Conservation (phyloP, 225 moss, liverwort and hornwort species). For the Asterella californica region DNA sequence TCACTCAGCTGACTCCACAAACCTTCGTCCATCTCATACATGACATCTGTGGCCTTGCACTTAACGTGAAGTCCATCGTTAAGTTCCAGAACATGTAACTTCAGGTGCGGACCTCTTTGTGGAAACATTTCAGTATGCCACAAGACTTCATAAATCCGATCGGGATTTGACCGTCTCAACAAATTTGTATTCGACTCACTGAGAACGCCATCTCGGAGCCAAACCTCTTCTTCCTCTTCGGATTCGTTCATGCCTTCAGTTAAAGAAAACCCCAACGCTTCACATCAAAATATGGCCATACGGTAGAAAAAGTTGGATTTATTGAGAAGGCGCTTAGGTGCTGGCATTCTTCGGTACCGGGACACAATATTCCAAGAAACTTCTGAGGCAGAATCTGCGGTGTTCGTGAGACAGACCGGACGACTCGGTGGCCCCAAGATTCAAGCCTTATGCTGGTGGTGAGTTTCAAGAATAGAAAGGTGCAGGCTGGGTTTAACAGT, state of each 20-base stretch:
- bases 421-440: too few relatives aligned
- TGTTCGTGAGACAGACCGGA: too few relatives aligned
- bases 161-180: not conserved
- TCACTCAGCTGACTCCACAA: not conserved
- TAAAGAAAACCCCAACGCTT: too few relatives aligned
- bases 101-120: constrained; percentile 1
- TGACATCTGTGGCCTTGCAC: not conserved
- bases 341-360: too few relatives aligned
- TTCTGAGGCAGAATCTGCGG: too few relatives aligned
- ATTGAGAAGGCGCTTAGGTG: too few relatives aligned
- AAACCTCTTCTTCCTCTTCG: not conserved
- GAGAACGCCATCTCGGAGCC: not conserved
- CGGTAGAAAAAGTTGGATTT: too few relatives aligned
- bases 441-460: too few relatives aligned
- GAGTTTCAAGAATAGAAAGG: too few relatives aligned
- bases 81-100: not conserved
- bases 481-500: too few relatives aligned
- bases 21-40: not conserved
- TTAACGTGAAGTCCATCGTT: not conserved
- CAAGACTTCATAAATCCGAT: constrained; percentile 1
- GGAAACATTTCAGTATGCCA: constrained; percentile 11
- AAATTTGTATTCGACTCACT: not conserved
- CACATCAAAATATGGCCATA: too few relatives aligned
- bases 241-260: not conserved
- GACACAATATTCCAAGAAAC: too few relatives aligned